Evolutionary conservation across 164 flowering plant species (phyloP).

Genomic region (Dillenia turbinata): DNA sequence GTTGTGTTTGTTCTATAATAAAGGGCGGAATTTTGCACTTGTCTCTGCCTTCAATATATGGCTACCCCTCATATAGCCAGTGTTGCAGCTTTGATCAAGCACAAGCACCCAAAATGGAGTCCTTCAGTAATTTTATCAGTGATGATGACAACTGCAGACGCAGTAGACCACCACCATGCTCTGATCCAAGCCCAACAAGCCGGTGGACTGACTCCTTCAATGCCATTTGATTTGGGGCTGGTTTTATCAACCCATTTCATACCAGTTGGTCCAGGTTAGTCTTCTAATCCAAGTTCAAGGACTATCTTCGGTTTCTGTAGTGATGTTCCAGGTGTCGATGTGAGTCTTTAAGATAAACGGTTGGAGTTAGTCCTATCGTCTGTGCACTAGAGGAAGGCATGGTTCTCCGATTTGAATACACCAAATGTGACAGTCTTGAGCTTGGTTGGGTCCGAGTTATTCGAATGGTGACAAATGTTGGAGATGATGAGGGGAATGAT

Average conservation of each 20-base stretch:
- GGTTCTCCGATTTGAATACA: constrained; percentile 57
- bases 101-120: constrained; percentile 49
- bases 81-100: constrained; percentile 52
- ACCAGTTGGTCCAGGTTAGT: constrained; percentile 56
- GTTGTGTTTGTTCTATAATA: not conserved
- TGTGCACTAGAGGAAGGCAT: constrained; percentile 12
- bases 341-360: constrained; percentile 39
- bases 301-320: constrained; percentile 51
- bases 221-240: constrained; percentile 44
- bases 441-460: constrained; percentile 40
- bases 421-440: constrained; percentile 45
- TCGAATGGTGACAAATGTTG: constrained; percentile 42
- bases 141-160: constrained; percentile 50
- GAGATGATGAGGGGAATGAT: constrained; percentile 28
- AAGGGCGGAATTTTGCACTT: constrained; percentile 46
- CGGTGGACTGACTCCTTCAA: constrained; percentile 19
- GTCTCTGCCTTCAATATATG: constrained; percentile 66
- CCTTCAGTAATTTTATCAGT: constrained; percentile 55
- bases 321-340: constrained; percentile 52
- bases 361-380: constrained; percentile 37
- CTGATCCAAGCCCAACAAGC: constrained; percentile 40
- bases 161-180: constrained; percentile 24
- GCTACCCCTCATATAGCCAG: constrained; percentile 67
- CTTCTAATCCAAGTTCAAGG: constrained; percentile 28
- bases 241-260: constrained; percentile 30